phyloP scores from a whole-genome alignment of 805 yeast genomes.

The Allodekkera sacchari region DNA sequence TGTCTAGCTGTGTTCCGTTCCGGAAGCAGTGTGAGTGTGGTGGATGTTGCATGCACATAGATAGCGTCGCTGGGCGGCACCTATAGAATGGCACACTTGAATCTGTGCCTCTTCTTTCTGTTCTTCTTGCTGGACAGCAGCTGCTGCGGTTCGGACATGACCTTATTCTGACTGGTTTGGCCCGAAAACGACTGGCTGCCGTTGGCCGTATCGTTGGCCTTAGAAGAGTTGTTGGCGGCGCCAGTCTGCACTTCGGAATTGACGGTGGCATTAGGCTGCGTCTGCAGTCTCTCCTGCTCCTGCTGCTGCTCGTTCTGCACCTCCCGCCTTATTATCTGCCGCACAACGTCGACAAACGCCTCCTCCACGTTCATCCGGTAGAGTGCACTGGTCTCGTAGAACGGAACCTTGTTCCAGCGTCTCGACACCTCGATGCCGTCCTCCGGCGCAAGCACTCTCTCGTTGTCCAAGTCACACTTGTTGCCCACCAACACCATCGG shows the following conservation, averaged over 20 bases:
- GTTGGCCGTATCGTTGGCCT: no score
- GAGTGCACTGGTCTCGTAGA: constrained; percentile 92
- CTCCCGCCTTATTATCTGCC: constrained; percentile 81
- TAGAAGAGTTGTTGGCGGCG: no score
- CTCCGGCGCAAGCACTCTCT: constrained; percentile 67
- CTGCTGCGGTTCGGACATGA: no score
- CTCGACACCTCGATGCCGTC: constrained; percentile 80
- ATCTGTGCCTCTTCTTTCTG: no score
- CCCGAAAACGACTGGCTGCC: no score
- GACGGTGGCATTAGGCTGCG: not conserved
- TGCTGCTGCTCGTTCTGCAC: constrained; percentile 17
- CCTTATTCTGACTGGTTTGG: no score
- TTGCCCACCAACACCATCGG: constrained; percentile 91
- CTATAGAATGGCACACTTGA: no score
- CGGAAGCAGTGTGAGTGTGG: no score
- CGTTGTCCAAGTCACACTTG: constrained; percentile 75
- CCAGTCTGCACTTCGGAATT: not conserved
- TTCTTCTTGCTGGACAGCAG: no score
- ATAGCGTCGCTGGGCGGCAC: no score
- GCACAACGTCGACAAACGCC: constrained; percentile 79
- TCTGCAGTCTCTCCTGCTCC: not conserved
- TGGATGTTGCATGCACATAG: no score
- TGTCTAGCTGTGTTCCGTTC: no score
- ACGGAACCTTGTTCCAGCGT: constrained; percentile 84
- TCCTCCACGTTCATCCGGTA: constrained; percentile 83